Conservation (phyloP, 768 basidiomycete species). For the Candolleomyces eurysporus region DNA sequence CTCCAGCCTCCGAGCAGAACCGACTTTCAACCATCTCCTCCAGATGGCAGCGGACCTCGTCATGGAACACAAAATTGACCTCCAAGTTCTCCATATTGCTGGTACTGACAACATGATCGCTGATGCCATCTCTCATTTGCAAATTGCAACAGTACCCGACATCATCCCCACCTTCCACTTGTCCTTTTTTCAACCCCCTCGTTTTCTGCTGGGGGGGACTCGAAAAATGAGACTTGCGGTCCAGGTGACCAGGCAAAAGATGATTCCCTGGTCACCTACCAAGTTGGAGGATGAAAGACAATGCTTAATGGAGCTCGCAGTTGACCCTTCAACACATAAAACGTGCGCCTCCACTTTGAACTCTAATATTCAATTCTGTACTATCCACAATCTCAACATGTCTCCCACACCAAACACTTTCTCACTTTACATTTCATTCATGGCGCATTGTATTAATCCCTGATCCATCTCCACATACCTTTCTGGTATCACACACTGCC, state of each 20-base stretch:
- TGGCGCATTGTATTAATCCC: constrained; percentile 33
- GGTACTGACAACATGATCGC: constrained; percentile 21
- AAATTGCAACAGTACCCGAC: not conserved
- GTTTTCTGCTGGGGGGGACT: constrained; percentile 26
- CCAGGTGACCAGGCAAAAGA: constrained; percentile 8
- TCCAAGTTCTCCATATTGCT: constrained; percentile 20
- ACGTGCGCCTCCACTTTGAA: constrained; percentile 30
- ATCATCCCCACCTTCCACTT: not conserved
- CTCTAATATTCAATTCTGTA: constrained; percentile 29
- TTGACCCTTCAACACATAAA: constrained; percentile 16
- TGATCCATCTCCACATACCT: constrained; percentile 33
- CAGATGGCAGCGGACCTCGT: constrained; percentile 16
- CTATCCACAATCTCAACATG: constrained; percentile 22
- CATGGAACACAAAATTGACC: constrained; percentile 3
- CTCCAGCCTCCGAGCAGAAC: constrained; percentile 13
- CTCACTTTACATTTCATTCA: constrained; percentile 32
- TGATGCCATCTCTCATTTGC: constrained; percentile 23
- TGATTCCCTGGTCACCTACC: constrained; percentile 30
- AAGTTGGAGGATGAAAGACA: constrained; percentile 23
- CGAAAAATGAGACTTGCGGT: not conserved
- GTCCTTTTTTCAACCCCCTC: not conserved
- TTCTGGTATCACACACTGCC: constrained; percentile 36
- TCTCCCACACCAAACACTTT: constrained; percentile 33
- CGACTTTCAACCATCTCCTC: constrained; percentile 22
- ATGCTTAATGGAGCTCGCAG: constrained; percentile 18